Evolutionary conservation across 805 yeast genomes (phyloP), one percentile per base, ranked within the genome.

Genomic region (Scheffersomyces coipomensis): DNA sequence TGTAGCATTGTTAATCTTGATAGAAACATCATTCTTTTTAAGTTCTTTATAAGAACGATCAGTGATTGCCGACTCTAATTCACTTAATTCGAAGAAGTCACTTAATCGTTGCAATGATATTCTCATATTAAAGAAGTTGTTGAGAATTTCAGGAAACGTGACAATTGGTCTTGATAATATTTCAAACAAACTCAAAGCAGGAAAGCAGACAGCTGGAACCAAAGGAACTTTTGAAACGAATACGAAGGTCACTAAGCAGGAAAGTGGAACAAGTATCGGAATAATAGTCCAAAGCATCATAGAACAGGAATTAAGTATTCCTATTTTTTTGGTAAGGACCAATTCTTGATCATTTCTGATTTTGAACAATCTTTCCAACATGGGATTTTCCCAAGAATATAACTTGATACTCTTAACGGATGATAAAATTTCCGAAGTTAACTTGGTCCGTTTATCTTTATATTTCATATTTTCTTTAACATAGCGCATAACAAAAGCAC

Each of bases 401-500:
- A 66, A 56, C 45, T 66, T 66, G 48, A 66, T 53, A 35, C 66
- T 60, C 42, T 64, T 66, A 26, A 66, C 60, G 8, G 69, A 53
- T 37, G 51, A 53, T 39, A 66, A 56, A 32, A 66, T 62, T 42
- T 66, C 72, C 17, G 59, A 57, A 37, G 63, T 65, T 37, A 65
- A 50, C 11, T 59, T 52, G 4, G 64, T 58, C 45, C 72, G 51
- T 19, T 53, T 51, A 40, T 66, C 72, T 45, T 58, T 66, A 37
- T 49, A 48, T 39, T 58, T 51, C 66, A 64, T 55, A 34, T 49
- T 51, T 4, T 66, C 23, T 39, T 73, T 74, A 45, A 70, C 75
- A 29, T 73, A 60, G 2, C 54, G 51, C 50, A 78, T 73, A 37
- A 78, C 50, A 25, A 61, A 60, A 46, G 61, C 66, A 15, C 79